These are phyloP conservation scores for Phascolomyces articulosus DNA, from an alignment of 371 early-diverging fungal species.

Conservation along the genomic window DNA sequence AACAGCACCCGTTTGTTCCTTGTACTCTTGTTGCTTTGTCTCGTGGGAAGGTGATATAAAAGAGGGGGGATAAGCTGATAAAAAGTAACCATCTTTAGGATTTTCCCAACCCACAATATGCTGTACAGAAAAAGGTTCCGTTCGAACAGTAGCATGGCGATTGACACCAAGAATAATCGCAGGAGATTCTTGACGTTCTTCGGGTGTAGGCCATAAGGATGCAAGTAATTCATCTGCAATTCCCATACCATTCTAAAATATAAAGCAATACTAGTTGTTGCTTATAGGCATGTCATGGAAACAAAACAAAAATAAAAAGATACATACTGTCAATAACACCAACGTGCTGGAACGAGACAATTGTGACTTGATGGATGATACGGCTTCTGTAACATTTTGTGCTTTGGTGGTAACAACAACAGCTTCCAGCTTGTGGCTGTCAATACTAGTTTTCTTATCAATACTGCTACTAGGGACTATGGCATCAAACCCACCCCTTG, in stretches of 20 bases:
- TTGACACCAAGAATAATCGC: conserved; percentile 56
- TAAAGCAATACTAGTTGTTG: too few species aligned
- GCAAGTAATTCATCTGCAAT: conserved; percentile 50
- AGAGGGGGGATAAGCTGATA: conserved; percentile 27
- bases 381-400: conserved; percentile 49
- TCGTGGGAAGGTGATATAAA: not conserved
- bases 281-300: too few species aligned
- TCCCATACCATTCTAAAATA: conserved; percentile 65
- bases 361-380: conserved; percentile 34
- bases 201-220: conserved; percentile 27
- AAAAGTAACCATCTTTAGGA: conserved; percentile 32
- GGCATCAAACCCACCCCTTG: conserved; percentile 19
- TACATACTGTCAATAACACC: conserved; percentile 38
- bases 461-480: not conserved
- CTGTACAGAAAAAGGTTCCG: conserved; percentile 43
- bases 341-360: conserved; percentile 45
- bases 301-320: too few species aligned
- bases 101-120: conserved; percentile 54
- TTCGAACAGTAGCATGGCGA: conserved; percentile 50
- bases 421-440: conserved; percentile 27
- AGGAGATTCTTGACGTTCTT: conserved; percentile 14
- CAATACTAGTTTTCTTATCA: not conserved
- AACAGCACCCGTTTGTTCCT: conserved; percentile 17
- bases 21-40: not conserved
- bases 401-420: conserved; percentile 49